Percentiles rank a stretch among this genome's conserved stretches.
These are phyloP conservation scores for Fusarium sp. DNA, from an alignment of 2,329 filamentous ascomycete species.

Conservation along the genomic window DNA sequence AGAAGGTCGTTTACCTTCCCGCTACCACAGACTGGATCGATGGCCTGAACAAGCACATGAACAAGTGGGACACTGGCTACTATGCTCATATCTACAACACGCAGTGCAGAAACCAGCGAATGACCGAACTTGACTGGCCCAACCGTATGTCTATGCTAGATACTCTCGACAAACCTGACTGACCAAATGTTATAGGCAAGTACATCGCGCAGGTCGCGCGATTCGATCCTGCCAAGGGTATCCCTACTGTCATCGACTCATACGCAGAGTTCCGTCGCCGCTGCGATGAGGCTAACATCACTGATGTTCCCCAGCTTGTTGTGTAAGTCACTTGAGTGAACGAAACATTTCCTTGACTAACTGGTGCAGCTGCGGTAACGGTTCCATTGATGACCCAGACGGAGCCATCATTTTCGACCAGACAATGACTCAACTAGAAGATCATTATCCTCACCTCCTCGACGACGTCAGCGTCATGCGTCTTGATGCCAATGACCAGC, in stretches of 20 bases:
- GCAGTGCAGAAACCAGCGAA: constrained; percentile 68
- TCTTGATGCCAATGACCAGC: constrained; percentile 80
- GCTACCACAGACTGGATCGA: constrained; percentile 88
- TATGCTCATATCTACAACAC: constrained; percentile 80
- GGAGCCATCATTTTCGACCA: constrained; percentile 77
- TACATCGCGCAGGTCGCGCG: constrained; percentile 86
- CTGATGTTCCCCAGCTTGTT: constrained; percentile 75
- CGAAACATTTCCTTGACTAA: not conserved
- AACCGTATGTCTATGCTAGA: constrained; percentile 50
- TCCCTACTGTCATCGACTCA: constrained; percentile 78
- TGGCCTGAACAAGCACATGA: constrained; percentile 80
- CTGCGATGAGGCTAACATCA: constrained; percentile 63
- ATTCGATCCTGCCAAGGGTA: constrained; percentile 86
- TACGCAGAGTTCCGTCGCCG: constrained; percentile 77
- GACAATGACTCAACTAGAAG: constrained; percentile 74
- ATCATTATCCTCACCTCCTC: constrained; percentile 69
- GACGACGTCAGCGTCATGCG: constrained; percentile 79
- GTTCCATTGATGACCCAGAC: constrained; percentile 84
- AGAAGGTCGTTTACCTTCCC: constrained; percentile 79
- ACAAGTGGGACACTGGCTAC: constrained; percentile 75
- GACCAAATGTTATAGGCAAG: constrained; percentile 57
- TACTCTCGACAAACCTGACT: not conserved
- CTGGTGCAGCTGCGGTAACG: constrained; percentile 71
- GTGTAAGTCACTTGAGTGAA: constrained; percentile 58
- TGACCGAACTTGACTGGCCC: constrained; percentile 65